Conservation (phyloP, 2,329 filamentous ascomycete species). For the Cladophialophora exuberans region DNA sequence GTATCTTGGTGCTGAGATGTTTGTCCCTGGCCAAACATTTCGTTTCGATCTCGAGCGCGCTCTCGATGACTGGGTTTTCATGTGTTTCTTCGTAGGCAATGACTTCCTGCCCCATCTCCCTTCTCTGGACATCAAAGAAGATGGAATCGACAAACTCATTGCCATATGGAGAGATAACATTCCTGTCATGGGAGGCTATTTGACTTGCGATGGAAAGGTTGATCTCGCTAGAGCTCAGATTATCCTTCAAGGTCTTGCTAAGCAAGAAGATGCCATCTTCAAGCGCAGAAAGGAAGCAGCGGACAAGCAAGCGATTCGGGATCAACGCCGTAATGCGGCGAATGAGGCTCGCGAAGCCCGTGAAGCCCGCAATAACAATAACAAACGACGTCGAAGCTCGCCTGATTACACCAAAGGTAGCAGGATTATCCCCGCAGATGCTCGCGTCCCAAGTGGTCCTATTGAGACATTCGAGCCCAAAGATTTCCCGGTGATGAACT, state of each 20-base stretch:
- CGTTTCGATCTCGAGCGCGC: conserved; percentile 91
- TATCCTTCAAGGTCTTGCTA: conserved; percentile 85
- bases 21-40: conserved; percentile 80
- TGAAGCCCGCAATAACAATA: conserved; percentile 40
- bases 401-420: conserved; percentile 44
- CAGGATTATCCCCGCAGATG: conserved; percentile 18
- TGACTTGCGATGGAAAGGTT: conserved; percentile 93
- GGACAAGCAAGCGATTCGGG: conserved; percentile 77
- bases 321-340: conserved; percentile 76
- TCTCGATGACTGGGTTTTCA: conserved; percentile 97
- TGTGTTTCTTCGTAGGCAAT: conserved; percentile 98
- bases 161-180: conserved; percentile 97
- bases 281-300: conserved; percentile 82
- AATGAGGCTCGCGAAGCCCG: conserved; percentile 56
- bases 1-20: conserved; percentile 87
- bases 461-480: conserved; percentile 26
- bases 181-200: conserved; percentile 87
- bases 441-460: conserved; percentile 50
- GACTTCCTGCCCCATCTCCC: conserved; percentile 97
- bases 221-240: conserved; percentile 83
- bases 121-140: conserved; percentile 95
- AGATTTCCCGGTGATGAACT: conserved; percentile 62
- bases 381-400: conserved; percentile 50
- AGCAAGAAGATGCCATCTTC: conserved; percentile 93
- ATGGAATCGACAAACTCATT: conserved; percentile 93